Evolutionary conservation across 2,329 filamentous ascomycete genomes (phyloP), one percentile per base, ranked within the genome.

Genomic region (Capronia americana): DNA sequence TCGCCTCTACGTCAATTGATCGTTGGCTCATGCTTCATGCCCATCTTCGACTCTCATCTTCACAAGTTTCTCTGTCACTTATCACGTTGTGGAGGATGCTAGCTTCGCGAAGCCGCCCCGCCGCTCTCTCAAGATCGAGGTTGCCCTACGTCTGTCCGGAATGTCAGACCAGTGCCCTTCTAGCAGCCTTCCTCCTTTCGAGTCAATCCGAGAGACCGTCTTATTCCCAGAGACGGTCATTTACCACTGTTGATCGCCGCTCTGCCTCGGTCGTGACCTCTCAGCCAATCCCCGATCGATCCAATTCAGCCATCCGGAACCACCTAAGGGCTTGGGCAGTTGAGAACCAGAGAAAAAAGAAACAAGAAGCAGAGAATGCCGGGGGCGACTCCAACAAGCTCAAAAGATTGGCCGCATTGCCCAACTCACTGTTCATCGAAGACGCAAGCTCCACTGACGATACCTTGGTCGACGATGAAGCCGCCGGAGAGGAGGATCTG

Each of bases 361-460:
- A 32, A 23, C 51, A 65, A 24, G 57, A 50, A 17, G 69, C 59
- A 7, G 66, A 69, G 28, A 53, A 24, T 24, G 11, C 32, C 48
- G 46, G 46, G 53, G 53, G 34, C 8, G 56, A 62, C 14, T 61
- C 61, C 20, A 32, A 24, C 23, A 46, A 38, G 34, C 44, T 61
- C 8, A 34, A 50, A 38, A 59, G 70, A 44, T 30, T 65, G 48
- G 59, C 65, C 17, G 53, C 57, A 3, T 38, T 72, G 24, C 71
- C 71, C 6, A 68, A 72, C 48, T 71, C 71, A 20, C 54, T 72
- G 2, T 72, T 71, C 60, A 64, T 67, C 41, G 66, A 67, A 48
- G 68, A 69, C 17, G 46, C 65, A 26, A 62, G 46, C 41, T 54
- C 46, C 10, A 54, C 63, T 34, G 63, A 66, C 11, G 61, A 61